phyloP scores from a whole-genome alignment of 139 green algal genomes.

The Micractinium conductrix region DNA sequence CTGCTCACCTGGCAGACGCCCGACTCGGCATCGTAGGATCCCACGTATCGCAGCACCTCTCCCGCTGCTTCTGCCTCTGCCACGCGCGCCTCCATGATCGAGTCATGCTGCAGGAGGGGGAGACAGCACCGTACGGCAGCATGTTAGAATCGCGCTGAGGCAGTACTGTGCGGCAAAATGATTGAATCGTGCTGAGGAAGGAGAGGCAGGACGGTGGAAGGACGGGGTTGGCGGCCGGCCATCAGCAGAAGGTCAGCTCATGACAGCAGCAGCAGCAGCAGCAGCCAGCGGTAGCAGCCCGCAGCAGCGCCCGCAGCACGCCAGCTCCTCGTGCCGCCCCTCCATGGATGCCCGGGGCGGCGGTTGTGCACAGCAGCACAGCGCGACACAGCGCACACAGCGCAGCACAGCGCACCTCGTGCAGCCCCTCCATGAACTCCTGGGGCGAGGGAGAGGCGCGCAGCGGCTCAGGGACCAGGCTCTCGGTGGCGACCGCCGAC shows the following conservation, averaged over 20 bases:
- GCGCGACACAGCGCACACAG: too few species aligned
- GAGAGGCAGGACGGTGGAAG: background rate
- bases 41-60: slow-evolving; percentile 91
- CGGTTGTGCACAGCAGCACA: too few species aligned
- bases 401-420: slow-evolving; percentile 72
- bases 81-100: slow-evolving; percentile 67
- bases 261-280: too few species aligned
- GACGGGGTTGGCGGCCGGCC: background rate
- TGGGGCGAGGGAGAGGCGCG: slow-evolving; percentile 34
- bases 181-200: background rate
- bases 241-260: too few species aligned
- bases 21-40: slow-evolving; percentile 76
- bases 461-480: slow-evolving; percentile 81
- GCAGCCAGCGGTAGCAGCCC: too few species aligned
- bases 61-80: slow-evolving; percentile 69
- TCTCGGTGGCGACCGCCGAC: slow-evolving; percentile 54
- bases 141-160: too few species aligned
- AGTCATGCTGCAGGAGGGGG: slow-evolving; percentile 78
- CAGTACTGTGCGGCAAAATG: too few species aligned
- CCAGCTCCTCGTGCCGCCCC: too few species aligned
- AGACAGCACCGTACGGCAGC: background rate
- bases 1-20: slow-evolving; percentile 68
- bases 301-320: too few species aligned
- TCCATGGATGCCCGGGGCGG: too few species aligned
- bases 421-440: slow-evolving; percentile 82